These are phyloP conservation scores for Rhizopus arrhizus DNA, from an alignment of 371 early-diverging fungal genomes.

Conservation along the genomic window DNA sequence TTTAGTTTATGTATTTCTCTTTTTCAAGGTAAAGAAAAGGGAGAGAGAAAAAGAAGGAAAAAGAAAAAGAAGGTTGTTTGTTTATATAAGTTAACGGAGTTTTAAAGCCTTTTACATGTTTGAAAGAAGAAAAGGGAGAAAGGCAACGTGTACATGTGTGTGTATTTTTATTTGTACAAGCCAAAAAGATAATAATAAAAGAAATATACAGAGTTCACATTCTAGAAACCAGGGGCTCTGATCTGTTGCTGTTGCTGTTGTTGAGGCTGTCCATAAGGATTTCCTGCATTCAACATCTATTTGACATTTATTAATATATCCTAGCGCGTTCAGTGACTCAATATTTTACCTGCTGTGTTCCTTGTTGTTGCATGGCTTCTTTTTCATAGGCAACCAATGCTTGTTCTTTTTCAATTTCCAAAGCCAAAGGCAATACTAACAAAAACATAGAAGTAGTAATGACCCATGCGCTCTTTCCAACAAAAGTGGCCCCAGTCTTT, in stretches of 20 bases:
- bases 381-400: constrained; percentile 77
- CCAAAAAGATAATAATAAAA: not conserved
- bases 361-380: constrained; percentile 70
- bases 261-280: constrained; percentile 33
- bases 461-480: constrained; percentile 81
- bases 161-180: not conserved
- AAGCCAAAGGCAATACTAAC: constrained; percentile 72
- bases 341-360: constrained; percentile 52
- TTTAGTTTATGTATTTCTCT: no score
- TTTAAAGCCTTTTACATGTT: not conserved
- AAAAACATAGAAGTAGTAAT: constrained; percentile 77
- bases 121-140: not conserved
- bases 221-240: constrained; percentile 31
- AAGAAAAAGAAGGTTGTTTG: not conserved
- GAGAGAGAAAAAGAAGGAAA: not conserved
- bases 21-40: not conserved
- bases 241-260: constrained; percentile 29
- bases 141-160: not conserved
- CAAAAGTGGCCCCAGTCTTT: constrained; percentile 59
- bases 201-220: not conserved
- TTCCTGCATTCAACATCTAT: constrained; percentile 41
- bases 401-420: constrained; percentile 77
- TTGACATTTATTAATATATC: not conserved
- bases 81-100: not conserved
- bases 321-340: constrained; percentile 17